Percentiles rank a stretch among this genome's conserved stretches.
Conservation (phyloP, 2,329 filamentous ascomycete species). For the Xylaria sp. region DNA sequence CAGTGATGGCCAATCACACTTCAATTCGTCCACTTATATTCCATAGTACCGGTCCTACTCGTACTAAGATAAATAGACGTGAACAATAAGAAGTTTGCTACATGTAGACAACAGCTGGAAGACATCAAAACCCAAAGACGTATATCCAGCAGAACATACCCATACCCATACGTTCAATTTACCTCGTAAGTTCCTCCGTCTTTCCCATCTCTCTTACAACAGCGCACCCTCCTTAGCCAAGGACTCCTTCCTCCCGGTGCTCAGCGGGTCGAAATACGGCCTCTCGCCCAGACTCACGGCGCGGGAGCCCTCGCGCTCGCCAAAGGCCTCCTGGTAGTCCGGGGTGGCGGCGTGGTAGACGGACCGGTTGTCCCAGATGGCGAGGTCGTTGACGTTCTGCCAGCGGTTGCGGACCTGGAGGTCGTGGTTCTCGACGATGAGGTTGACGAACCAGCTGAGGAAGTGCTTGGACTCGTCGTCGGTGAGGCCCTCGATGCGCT, state of each 20-base stretch:
- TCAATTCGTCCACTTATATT: neutral
- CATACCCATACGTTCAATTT: slow-evolving; percentile 1
- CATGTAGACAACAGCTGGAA: neutral
- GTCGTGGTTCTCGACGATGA: slow-evolving; percentile 48
- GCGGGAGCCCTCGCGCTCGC: slow-evolving; percentile 59
- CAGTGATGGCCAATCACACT: neutral
- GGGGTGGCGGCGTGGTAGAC: slow-evolving; percentile 66
- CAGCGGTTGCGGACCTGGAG: slow-evolving; percentile 50
- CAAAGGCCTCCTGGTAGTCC: slow-evolving; percentile 60
- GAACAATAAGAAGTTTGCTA: neutral
- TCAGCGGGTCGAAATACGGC: slow-evolving; percentile 62
- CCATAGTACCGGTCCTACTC: neutral
- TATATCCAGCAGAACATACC: neutral
- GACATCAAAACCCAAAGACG: neutral
- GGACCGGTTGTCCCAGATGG: slow-evolving; percentile 69
- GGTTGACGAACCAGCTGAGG: slow-evolving; percentile 45
- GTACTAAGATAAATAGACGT: neutral
- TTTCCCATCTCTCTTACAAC: slow-evolving; percentile 30
- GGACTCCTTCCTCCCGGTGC: slow-evolving; percentile 57
- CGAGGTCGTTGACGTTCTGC: slow-evolving; percentile 51
- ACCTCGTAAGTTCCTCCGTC: neutral
- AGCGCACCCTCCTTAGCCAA: slow-evolving; percentile 45
- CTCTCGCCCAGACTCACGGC: slow-evolving; percentile 63
- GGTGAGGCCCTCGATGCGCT: slow-evolving; percentile 44
- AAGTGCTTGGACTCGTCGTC: slow-evolving; percentile 42